Conservation (phyloP, 1,284 basidiomycete genomes). For the Sporisorium scitamineum region DNA sequence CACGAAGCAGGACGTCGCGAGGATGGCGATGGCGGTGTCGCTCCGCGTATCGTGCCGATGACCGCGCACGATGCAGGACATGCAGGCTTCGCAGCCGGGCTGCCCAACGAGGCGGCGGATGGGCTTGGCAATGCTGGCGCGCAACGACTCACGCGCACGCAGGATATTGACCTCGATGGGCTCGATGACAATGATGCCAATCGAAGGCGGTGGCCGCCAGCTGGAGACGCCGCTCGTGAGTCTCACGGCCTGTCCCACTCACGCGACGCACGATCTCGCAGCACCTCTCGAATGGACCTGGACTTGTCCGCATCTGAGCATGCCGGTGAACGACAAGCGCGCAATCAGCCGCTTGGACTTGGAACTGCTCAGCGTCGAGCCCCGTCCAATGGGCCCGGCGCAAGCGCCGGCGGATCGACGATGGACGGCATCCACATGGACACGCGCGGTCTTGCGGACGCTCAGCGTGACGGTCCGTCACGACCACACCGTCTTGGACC, state of each 20-base stretch:
- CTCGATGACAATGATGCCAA: constrained; percentile 5
- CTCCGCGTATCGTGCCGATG: constrained; percentile 26
- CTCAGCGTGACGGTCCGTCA: constrained; percentile 15
- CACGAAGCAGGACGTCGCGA: constrained; percentile 22
- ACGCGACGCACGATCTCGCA: constrained; percentile 9
- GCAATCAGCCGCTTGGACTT: background rate
- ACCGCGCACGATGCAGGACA: constrained; percentile 9
- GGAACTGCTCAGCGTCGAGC: constrained; percentile 8
- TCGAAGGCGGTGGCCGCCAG: constrained; percentile 19
- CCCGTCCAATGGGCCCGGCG: background rate
- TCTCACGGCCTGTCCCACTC: background rate
- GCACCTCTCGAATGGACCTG: background rate
- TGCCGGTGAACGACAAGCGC: background rate
- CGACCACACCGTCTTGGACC: constrained; percentile 24
- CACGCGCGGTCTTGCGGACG: background rate
- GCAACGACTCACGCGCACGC: constrained; percentile 11
- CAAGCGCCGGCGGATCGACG: background rate
- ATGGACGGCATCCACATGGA: background rate
- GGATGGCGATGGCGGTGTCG: constrained; percentile 20
- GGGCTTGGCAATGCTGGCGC: constrained; percentile 12
- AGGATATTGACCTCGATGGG: constrained; percentile 21
- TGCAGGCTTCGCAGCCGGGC: constrained; percentile 12
- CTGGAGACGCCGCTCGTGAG: background rate
- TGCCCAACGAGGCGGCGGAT: constrained; percentile 15
- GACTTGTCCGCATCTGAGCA: constrained; percentile 4